A percentile compares a stretch with the other conserved stretches of the same genome.
phyloP scores from a whole-genome alignment of 352 stramenopile species.

The Pythium myriotylum region DNA sequence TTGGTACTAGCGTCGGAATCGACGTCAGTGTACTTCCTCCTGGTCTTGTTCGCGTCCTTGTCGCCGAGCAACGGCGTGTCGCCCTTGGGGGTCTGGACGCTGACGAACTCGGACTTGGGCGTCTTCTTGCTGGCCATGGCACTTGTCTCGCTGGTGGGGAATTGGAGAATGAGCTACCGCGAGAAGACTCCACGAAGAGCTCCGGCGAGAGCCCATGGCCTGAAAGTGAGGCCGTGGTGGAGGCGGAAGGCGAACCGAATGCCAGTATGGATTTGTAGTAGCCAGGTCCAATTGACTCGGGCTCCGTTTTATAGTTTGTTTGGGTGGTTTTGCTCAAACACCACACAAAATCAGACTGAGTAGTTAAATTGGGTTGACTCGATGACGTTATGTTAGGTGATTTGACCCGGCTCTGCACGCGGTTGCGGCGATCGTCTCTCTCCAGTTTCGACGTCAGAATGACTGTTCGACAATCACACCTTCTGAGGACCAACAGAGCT shows the following conservation, averaged over 20 bases:
- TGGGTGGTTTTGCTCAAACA: no score
- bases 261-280: no score
- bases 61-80: conserved; percentile 13
- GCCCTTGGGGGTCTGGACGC: conserved; percentile 24
- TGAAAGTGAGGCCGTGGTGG: no score
- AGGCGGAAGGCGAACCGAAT: no score
- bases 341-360: background rate
- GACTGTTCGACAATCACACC: background rate
- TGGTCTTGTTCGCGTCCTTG: conserved; percentile 11
- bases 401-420: background rate
- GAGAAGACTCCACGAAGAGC: background rate
- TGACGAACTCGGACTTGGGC: conserved; percentile 18
- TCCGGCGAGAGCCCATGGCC: background rate
- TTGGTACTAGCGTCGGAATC: conserved; percentile 11
- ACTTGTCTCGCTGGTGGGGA: conserved; percentile 10
- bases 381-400: background rate
- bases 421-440: background rate
- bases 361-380: background rate
- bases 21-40: conserved; percentile 10
- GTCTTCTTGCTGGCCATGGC: conserved; percentile 5
- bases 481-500: no score
- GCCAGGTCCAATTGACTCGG: no score
- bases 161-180: conserved; percentile 15
- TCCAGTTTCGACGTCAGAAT: background rate
- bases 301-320: no score